These are phyloP conservation scores for Xylogone sp. DNA, from an alignment of 2,329 filamentous ascomycete genomes.

Conservation along the genomic window DNA sequence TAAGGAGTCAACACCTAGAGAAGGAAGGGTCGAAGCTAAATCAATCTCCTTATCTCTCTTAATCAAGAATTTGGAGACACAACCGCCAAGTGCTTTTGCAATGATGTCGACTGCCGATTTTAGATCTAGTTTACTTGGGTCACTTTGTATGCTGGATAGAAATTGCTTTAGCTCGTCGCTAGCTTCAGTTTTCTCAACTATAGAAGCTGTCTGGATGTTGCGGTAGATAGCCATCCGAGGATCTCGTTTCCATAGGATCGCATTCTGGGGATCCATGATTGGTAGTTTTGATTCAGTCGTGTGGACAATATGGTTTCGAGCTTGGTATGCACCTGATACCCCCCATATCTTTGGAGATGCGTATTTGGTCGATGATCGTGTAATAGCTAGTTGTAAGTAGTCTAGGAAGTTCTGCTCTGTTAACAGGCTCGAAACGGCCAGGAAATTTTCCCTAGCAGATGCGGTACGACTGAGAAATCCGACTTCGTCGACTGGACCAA, in stretches of 20 bases:
- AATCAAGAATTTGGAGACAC: slow-evolving; percentile 7
- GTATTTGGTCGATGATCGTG: neutral
- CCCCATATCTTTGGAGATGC: too few species aligned
- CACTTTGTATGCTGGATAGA: neutral
- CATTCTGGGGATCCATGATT: slow-evolving; percentile 6
- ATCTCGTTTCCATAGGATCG: slow-evolving; percentile 9
- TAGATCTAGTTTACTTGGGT: slow-evolving; percentile 1
- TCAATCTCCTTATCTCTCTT: slow-evolving; percentile 5
- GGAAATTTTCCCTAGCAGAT: neutral
- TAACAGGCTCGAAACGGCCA: neutral
- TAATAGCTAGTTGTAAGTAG: slow-evolving; percentile 7
- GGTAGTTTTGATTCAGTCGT: slow-evolving; percentile 1
- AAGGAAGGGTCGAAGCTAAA: neutral
- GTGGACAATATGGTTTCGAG: slow-evolving; percentile 3
- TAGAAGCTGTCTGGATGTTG: slow-evolving; percentile 1
- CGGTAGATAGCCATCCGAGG: slow-evolving; percentile 8
- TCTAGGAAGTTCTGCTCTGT: slow-evolving; percentile 8
- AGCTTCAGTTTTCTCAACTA: neutral
- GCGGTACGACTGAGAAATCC: slow-evolving; percentile 30
- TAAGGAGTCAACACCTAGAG: slow-evolving; percentile 13
- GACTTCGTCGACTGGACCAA: slow-evolving; percentile 44
- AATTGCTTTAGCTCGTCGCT: slow-evolving; percentile 1
- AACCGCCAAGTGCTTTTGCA: slow-evolving; percentile 3
- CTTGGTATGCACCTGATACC: neutral
- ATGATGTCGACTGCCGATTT: slow-evolving; percentile 1